Percentiles rank a stretch among this genome's conserved stretches.
Conservation (phyloP, 306 rosid species). For the Styphnolobium japonicum region DNA sequence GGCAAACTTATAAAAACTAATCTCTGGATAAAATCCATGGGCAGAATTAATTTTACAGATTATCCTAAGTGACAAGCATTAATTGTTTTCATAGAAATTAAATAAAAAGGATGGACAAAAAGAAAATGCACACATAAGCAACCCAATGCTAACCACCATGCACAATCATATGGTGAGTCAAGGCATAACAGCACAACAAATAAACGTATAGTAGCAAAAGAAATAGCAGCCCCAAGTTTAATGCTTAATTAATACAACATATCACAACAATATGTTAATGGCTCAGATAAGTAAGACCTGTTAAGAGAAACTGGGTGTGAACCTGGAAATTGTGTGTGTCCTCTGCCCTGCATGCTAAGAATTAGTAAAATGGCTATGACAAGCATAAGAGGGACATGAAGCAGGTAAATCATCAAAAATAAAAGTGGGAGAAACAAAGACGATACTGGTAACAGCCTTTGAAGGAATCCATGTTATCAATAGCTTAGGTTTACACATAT, state of each 20-base stretch:
- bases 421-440: background rate
- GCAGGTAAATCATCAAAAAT: conserved; percentile 6
- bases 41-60: background rate
- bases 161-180: conserved; percentile 9
- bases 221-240: conserved; percentile 6
- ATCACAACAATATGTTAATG: conserved; percentile 13
- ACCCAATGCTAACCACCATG: conserved; percentile 4
- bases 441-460: background rate
- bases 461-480: conserved; percentile 15
- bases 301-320: conserved; percentile 99
- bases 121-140: background rate
- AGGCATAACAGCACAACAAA: background rate
- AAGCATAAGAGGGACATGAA: conserved; percentile 11
- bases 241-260: background rate
- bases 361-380: conserved; percentile 26
- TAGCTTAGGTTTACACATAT: background rate
- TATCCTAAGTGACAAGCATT: background rate
- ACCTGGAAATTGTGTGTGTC: conserved; percentile 87
- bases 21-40: background rate
- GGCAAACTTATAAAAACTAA: background rate
- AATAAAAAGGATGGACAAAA: background rate
- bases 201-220: background rate
- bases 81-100: background rate
- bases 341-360: conserved; percentile 68
- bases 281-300: conserved; percentile 56